Percentiles rank a stretch among this genome's conserved stretches.
Evolutionary conservation across 306 rosid species (phyloP).

Genomic region (Pyrus betulifolia): DNA sequence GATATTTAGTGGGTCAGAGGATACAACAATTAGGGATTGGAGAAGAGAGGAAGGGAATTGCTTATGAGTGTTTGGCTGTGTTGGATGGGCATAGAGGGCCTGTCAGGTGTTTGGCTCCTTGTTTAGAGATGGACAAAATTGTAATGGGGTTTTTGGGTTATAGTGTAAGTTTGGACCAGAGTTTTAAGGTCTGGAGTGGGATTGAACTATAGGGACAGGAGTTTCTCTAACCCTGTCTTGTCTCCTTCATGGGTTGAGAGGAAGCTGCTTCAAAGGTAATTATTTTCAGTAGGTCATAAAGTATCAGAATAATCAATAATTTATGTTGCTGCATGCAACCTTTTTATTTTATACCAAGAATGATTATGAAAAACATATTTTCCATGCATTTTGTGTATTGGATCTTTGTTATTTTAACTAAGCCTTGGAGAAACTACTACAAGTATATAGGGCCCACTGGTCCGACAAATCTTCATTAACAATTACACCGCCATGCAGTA

Average conservation of each 20-base stretch:
- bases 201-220: conserved; percentile 15
- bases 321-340: not conserved
- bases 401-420: not conserved
- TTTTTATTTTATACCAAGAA: not conserved
- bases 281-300: conserved; percentile 4
- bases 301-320: not conserved
- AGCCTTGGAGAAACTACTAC: too few species aligned
- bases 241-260: conserved; percentile 72
- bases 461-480: too few species aligned
- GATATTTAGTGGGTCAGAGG: conserved; percentile 74
- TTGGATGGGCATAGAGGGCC: conserved; percentile 80
- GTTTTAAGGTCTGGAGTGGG: conserved; percentile 64
- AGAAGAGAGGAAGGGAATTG: conserved; percentile 53
- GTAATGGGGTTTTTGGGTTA: conserved; percentile 55
- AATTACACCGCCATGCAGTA: too few species aligned
- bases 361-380: not conserved
- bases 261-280: conserved; percentile 36
- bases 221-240: conserved; percentile 40
- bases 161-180: conserved; percentile 63
- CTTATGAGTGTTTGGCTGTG: conserved; percentile 60
- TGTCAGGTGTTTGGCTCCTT: conserved; percentile 59
- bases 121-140: conserved; percentile 51
- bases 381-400: too few species aligned
- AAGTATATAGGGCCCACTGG: not conserved
- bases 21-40: conserved; percentile 68